Base-by-base conservation (phyloP, 1,139 yeast species). In the Protomyces inundatus region DNA sequence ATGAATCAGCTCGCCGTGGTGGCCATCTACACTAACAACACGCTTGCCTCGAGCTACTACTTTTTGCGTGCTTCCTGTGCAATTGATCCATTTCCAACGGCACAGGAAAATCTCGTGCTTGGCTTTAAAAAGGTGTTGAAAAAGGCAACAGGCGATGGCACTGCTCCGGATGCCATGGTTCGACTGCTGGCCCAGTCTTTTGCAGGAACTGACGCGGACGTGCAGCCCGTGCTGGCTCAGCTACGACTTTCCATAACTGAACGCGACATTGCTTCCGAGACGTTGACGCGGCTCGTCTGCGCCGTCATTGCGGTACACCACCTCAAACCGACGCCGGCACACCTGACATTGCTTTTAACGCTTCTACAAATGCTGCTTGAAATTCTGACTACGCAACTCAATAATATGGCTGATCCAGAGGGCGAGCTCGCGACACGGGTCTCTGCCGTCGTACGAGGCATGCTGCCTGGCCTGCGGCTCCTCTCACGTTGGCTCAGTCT, bases 1-100 rank as follows among this genome's bases (percentile, higher is more conserved):
- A 61, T 64, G 51, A 69, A 69, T 52, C 71, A 69, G 53, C 55
- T 69, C 10, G 71, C 70, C 3, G 69, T 69, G 35, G 54, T 69
- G 1, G 61, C 69, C 9, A 53, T 66, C 6, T 40, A 60, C n/a
- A 63, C 65, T 7, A 62, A 65, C 45, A 63, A 65, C 14, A 64
- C 64, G 6, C 65, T 69, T 7, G 55, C 64, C 7, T 55, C 70
- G 34, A 64, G 67, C 23, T 69, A 68, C 52, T 67, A 61, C 53
- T 69, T 69, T 46, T 59, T 56, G 53, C 61, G 71, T 9, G 69
- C 71, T 1, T 58, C 67, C 30, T 64, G 68, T 48, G 68, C 66
- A 23, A 50, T 23, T 4, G 63, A 65, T 14, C 65, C 67, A n/a
- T 69, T 67, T 46, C 66, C 70, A 5, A 64, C 68, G 4, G 68